phyloP scores from a whole-genome alignment of 2,329 filamentous ascomycete genomes.

The Stachybotrys elegans region DNA sequence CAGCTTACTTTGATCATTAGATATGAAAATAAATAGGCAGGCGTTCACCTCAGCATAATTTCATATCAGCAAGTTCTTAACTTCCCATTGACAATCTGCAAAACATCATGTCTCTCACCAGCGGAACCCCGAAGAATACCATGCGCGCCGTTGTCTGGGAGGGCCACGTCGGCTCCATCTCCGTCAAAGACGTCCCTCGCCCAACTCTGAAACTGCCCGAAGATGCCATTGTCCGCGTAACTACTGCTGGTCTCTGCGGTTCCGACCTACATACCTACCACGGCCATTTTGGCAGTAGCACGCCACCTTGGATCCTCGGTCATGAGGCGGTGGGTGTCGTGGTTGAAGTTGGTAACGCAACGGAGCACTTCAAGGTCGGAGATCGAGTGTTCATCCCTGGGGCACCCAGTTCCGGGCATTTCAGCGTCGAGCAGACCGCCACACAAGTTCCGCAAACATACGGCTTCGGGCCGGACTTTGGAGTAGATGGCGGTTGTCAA shows the following conservation, averaged over 20 bases:
- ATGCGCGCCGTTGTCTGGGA: slow-evolving; percentile 9
- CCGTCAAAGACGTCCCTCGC: slow-evolving; percentile 1
- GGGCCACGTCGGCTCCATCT: slow-evolving; percentile 1
- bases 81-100: too few species aligned
- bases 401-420: not conserved
- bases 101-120: too few species aligned
- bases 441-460: not conserved
- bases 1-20: too few species aligned
- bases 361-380: not conserved
- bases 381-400: not conserved
- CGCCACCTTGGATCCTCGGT: not conserved
- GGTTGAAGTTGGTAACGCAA: not conserved
- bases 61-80: too few species aligned
- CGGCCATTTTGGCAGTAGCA: slow-evolving; percentile 1
- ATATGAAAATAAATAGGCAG: too few species aligned
- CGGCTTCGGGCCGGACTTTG: not conserved
- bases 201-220: slow-evolving; percentile 3
- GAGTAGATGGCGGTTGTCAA: not conserved
- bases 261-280: slow-evolving; percentile 10
- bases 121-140: too few species aligned
- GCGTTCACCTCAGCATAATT: too few species aligned
- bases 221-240: slow-evolving; percentile 8
- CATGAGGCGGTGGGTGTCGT: not conserved
- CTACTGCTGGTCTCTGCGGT: slow-evolving; percentile 5
- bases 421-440: not conserved